Percentiles rank a stretch among this genome's conserved stretches.
These are phyloP conservation scores for Apostasia ramifera DNA, from an alignment of 106 monocot species.

Conservation along the genomic window DNA sequence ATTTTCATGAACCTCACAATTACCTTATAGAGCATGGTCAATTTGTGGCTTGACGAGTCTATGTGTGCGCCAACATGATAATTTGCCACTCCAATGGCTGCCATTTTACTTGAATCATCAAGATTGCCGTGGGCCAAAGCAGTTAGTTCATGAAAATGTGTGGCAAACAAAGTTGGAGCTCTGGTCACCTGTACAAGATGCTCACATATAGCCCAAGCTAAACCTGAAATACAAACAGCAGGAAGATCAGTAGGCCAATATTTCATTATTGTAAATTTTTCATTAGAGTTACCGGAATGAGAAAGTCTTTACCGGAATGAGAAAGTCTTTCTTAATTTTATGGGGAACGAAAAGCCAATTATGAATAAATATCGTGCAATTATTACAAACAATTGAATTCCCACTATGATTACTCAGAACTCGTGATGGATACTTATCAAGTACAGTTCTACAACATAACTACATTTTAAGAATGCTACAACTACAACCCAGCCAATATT, in stretches of 20 bases:
- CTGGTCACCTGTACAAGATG: conserved; percentile 75
- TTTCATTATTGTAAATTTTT: no score
- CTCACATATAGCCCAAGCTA: conserved; percentile 99
- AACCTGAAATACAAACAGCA: conserved; percentile 45
- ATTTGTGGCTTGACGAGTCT: conserved; percentile 66
- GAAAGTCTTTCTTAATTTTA: background rate
- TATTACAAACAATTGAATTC: no score
- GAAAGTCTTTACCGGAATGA: background rate
- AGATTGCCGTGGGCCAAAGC: conserved; percentile 54
- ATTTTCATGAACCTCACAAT: conserved; percentile 1
- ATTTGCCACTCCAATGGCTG: conserved; percentile 64
- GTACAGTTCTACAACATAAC: no score
- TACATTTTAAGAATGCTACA: no score
- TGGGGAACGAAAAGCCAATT: no score
- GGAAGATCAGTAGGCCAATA: background rate
- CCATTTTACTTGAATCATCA: conserved; percentile 8
- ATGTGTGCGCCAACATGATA: conserved; percentile 99
- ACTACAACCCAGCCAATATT: no score
- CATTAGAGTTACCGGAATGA: background rate
- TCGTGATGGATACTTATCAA: no score
- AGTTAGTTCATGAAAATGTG: conserved; percentile 98
- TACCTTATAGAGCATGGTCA: conserved; percentile 99
- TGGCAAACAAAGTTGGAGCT: conserved; percentile 95
- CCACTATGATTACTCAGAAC: no score
- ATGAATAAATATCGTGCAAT: no score